These are phyloP conservation scores for Apiotrichum veenhuisii DNA, from an alignment of 1,284 basidiomycete species.

Conservation along the genomic window DNA sequence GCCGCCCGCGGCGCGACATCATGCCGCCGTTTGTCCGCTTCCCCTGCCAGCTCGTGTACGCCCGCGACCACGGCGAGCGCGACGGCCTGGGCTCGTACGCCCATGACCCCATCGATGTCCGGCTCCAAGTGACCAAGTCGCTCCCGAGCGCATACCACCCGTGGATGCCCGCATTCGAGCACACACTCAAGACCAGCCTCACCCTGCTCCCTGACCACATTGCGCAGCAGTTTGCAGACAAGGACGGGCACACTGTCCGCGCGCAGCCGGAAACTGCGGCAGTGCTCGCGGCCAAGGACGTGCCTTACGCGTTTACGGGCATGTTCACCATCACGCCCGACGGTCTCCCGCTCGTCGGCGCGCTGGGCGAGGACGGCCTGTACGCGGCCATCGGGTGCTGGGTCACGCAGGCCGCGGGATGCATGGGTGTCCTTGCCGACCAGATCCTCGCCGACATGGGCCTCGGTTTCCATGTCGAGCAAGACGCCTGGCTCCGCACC, in stretches of 20 bases:
- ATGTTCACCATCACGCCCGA: slow-evolving; percentile 32
- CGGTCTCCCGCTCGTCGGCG: slow-evolving; percentile 25
- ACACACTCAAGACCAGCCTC: slow-evolving; percentile 15
- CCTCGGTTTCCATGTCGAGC: background rate
- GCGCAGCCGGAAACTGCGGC: background rate
- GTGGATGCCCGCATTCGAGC: slow-evolving; percentile 21
- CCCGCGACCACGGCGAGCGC: slow-evolving; percentile 27
- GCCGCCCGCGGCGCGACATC: background rate
- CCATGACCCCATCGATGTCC: slow-evolving; percentile 17
- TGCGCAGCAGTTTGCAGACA: slow-evolving; percentile 11
- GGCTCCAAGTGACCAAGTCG: background rate
- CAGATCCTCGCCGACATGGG: slow-evolving; percentile 15
- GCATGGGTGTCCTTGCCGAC: slow-evolving; percentile 20
- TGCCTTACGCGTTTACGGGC: slow-evolving; percentile 24
- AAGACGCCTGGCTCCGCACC: slow-evolving; percentile 10
- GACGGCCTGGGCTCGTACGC: slow-evolving; percentile 31
- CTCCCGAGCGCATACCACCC: slow-evolving; percentile 16
- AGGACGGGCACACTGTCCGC: background rate
- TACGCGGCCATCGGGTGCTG: slow-evolving; percentile 26
- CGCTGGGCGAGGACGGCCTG: slow-evolving; percentile 13
- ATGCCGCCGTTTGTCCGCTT: slow-evolving; percentile 27
- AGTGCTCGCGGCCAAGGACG: background rate
- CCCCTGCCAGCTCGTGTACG: slow-evolving; percentile 26
- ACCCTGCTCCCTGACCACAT: slow-evolving; percentile 13
- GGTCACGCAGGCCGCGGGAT: slow-evolving; percentile 31